Evolutionary conservation across 2,329 filamentous ascomycete species (phyloP), one percentile per base, ranked within the genome.

Genomic region (Pyrenophora teres): DNA sequence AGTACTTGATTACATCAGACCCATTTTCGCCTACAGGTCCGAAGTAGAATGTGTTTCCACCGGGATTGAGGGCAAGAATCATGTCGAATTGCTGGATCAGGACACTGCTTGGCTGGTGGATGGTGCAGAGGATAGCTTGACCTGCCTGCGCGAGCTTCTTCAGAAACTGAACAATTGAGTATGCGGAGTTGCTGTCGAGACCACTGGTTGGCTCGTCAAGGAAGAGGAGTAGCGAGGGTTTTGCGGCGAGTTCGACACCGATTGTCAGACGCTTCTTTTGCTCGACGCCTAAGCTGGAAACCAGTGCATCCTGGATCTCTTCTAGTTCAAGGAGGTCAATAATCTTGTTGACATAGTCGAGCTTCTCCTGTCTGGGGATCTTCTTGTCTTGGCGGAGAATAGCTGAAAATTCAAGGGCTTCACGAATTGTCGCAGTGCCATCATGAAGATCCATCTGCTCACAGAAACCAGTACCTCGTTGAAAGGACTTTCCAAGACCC

Each of bases 371-470:
- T 32, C 74, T 76, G 0, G 86, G 77, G 5, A 81, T 76, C 15
- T 73, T 74, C 6, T 78, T 73, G 31, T 84, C 80, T 66, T 88
- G 86, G 56, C 86, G 78, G 10, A 88, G 77, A 13, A 87, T 76
- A 4, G 86, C 86, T 0, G 84, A 88, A 65, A 90, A 90, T 57
- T 87, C 83, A 10, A 89, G 77, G 0, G 86, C 86, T 69, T 89
- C 86, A 23, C 86, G 79, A 44, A 89, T 83, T 0, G 86, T 88
- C 1, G 85, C 80, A 1, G 86, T 87, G 13, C 80, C 79, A 57
- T 89, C 86, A 64, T 90, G 87, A 4, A 90, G 73, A 75, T 90
- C 87, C 74, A 86, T 85, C 66, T 90, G 87, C 64, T 89, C 81
- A 60, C 85, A 87, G 72, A 87, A 90, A 12, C 87, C 87, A 12